Conservation (phyloP, 2,329 filamentous ascomycete genomes). For the Claviceps paspali region DNA sequence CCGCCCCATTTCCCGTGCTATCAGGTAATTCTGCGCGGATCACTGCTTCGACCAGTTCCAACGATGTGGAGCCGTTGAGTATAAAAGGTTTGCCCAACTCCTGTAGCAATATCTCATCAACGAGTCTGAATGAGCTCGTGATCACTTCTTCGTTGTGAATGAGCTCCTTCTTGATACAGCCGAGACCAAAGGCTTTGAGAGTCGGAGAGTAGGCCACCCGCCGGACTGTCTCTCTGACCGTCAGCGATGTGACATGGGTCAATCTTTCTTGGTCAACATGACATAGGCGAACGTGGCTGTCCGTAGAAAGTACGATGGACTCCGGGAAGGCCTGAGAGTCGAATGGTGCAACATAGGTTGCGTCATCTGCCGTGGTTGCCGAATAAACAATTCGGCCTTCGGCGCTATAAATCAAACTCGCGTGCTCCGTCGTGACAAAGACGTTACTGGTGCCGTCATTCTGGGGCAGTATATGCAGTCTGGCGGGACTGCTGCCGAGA, state of each 20-base stretch:
- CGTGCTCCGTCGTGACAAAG: conserved; percentile 87
- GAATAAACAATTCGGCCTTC: conserved; percentile 86
- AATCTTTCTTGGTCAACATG: conserved; percentile 70
- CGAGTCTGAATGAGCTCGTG: conserved; percentile 68
- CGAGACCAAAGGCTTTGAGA: conserved; percentile 71
- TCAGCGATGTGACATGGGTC: conserved; percentile 73
- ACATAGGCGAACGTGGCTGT: conserved; percentile 61
- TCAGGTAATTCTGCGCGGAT: conserved; percentile 59
- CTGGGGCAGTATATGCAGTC: conserved; percentile 63
- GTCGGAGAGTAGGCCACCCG: conserved; percentile 71
- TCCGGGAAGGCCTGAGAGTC: conserved; percentile 66
- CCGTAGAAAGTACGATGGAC: conserved; percentile 68
- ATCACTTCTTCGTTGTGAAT: conserved; percentile 58
- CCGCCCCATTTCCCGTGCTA: conserved; percentile 38
- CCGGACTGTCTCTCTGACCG: conserved; percentile 68
- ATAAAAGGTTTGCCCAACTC: conserved; percentile 54
- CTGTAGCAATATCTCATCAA: conserved; percentile 80
- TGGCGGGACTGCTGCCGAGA: conserved; percentile 71
- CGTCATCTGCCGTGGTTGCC: conserved; percentile 79
- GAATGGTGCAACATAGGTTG: conserved; percentile 68
- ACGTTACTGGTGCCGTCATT: conserved; percentile 57
- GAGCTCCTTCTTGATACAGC: conserved; percentile 65
- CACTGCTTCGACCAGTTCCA: conserved; percentile 73
- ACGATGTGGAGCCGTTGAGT: conserved; percentile 31
- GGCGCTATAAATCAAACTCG: conserved; percentile 80